A percentile compares a stretch with the other conserved stretches of the same genome.
Conservation (phyloP, 2,329 filamentous ascomycete genomes). For the Blumeria hordei region DNA sequence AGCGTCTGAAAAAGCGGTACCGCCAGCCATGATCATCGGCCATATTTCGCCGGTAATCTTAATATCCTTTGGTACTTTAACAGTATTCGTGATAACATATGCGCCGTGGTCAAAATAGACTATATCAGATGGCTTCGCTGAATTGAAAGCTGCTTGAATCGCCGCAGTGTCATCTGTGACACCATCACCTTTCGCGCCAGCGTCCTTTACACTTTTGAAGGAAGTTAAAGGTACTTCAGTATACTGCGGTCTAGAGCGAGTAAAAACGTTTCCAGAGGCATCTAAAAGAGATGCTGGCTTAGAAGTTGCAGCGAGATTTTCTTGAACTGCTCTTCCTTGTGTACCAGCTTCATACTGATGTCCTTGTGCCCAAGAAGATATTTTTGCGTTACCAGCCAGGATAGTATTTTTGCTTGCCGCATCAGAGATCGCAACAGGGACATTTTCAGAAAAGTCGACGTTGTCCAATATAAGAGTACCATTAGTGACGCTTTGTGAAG, state of each 20-base stretch:
- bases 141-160: slow-evolving; percentile 57
- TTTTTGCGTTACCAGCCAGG: slow-evolving; percentile 42
- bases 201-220: slow-evolving; percentile 64
- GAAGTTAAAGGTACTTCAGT: slow-evolving; percentile 35
- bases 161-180: slow-evolving; percentile 64
- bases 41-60: slow-evolving; percentile 81
- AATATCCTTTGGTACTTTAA: slow-evolving; percentile 53
- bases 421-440: slow-evolving; percentile 40
- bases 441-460: slow-evolving; percentile 49
- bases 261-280: slow-evolving; percentile 42
- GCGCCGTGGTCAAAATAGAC: slow-evolving; percentile 51
- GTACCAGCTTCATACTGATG: slow-evolving; percentile 33
- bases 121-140: slow-evolving; percentile 34
- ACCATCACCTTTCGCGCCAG: slow-evolving; percentile 74
- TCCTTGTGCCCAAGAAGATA: slow-evolving; percentile 59
- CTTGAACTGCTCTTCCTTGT: slow-evolving; percentile 32
- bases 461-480: slow-evolving; percentile 74
- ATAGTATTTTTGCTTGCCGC: slow-evolving; percentile 30
- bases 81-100: slow-evolving; percentile 40
- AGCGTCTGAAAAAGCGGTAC: slow-evolving; percentile 48
- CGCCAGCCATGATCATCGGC: slow-evolving; percentile 70
- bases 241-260: slow-evolving; percentile 78
- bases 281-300: slow-evolving; percentile 47
- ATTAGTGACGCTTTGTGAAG: slow-evolving; percentile 39
- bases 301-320: slow-evolving; percentile 22